Evolutionary conservation across 2,329 filamentous ascomycete genomes (phyloP), one percentile per base, ranked within the genome.

Genomic region (Pseudopyricularia cyperi): DNA sequence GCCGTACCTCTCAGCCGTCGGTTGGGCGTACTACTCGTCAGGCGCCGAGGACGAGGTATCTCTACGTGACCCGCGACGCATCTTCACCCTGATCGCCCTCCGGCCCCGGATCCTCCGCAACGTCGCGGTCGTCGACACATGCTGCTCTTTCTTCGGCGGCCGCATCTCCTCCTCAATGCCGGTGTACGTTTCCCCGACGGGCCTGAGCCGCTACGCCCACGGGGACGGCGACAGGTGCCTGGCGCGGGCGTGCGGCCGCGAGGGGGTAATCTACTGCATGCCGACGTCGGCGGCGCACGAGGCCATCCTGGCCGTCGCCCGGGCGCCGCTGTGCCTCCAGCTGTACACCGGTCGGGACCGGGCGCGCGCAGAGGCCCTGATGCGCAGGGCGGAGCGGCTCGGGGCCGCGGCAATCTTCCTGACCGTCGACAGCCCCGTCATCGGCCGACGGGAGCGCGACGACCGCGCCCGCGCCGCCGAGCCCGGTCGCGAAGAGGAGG

Each of bases 1-100:
- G 9, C 68, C 67, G 39, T 70, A 67, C 1, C 64, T 73, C 2
- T 67, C 65, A 4, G 62, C 64, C 15, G 75, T 77, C 57, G 71
- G 71, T 1, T 77, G 73, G 73, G 75, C 75, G 0, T 79, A 77
- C 57, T 76, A 77, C 57, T 74, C 72, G 9, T 74, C 73, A 15
- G 76, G 74, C 1, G 69, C 74, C 12, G 76, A 72, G 11, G 75
- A 79, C 61, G 61, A 76, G 4, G 61, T 77, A 52, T 77, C 74
- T 1, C 68, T 70, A 1, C 63, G 70, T 26, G 69, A 70, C 7
- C 78, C 77, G 58, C 71, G 70, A 50, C 66, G 66, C 1, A 65
- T 70, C 46, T 71, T 75, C 54, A 65, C 68, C 32, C 66, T 71
- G 14, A 72, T 78, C 54, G 72, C 71, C 66, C 67, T 79, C 50